A percentile compares a stretch with the other conserved stretches of the same genome.
phyloP scores from a whole-genome alignment of 2,329 filamentous ascomycete species.

The Fusarium proliferatum region DNA sequence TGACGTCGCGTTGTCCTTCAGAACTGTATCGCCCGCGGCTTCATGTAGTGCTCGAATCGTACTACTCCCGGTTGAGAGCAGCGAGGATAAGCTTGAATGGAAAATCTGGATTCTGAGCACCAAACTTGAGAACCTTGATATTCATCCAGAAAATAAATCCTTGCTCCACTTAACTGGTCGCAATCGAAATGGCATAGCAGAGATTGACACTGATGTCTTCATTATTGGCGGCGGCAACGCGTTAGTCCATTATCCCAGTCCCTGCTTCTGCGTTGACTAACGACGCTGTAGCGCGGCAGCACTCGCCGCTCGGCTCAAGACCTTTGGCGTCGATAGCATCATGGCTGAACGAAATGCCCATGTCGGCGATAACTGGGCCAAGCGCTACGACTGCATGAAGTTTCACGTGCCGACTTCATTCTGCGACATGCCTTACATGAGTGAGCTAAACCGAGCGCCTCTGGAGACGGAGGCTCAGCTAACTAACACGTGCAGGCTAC shows the following conservation, averaged over 20 bases:
- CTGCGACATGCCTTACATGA: slow-evolving; percentile 24
- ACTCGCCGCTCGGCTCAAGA: slow-evolving; percentile 27
- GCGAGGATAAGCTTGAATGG: neutral
- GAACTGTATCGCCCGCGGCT: slow-evolving; percentile 1
- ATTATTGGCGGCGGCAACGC: slow-evolving; percentile 33
- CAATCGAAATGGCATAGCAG: neutral
- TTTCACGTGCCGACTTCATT: slow-evolving; percentile 33
- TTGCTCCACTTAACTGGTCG: neutral
- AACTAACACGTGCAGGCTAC: slow-evolving; percentile 7
- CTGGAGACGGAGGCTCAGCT: accelerated
- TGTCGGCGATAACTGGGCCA: slow-evolving; percentile 31
- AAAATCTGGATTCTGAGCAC: slow-evolving; percentile 37
- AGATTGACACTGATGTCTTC: slow-evolving; percentile 6
- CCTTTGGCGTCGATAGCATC: slow-evolving; percentile 17
- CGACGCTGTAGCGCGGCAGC: neutral
- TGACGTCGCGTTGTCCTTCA: slow-evolving; percentile 7
- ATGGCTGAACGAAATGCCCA: slow-evolving; percentile 22
- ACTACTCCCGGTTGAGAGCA: slow-evolving; percentile 1
- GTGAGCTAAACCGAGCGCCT: neutral
- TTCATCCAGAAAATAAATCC: slow-evolving; percentile 8
- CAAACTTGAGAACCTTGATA: slow-evolving; percentile 10
- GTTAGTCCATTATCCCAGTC: neutral
- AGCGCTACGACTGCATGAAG: slow-evolving; percentile 26
- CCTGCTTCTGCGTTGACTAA: accelerated
- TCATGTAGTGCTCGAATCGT: slow-evolving; percentile 5